Evolutionary conservation across 75 land plant species (phyloP), one percentile per base, ranked within the genome.

Genomic region (Picea sitchensis): DNA sequence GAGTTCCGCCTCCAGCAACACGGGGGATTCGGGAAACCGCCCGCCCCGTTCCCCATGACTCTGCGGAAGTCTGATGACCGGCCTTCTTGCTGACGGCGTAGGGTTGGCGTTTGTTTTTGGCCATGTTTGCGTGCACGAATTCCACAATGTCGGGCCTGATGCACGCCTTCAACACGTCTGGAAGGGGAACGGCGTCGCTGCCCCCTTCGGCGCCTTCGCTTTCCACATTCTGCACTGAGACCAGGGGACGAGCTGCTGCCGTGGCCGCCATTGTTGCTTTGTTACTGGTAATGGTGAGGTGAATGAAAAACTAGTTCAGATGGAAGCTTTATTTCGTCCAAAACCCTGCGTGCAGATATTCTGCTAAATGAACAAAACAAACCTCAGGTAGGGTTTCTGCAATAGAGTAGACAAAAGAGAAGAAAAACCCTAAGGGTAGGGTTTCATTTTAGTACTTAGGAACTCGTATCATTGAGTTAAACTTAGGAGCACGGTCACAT

Each of bases 31-130:
- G 81, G 18, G 92, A 90, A 8, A 91, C 91, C 2, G 92, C 91
- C 2, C 91, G 84, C 5, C 92, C 91, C 1, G 92, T 90, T 1
- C 92, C 92, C 92, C 92, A 90, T 59, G 92, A 90, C 86, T 89
- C 91, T 0, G 91, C 91, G 2, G 88, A 86, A 14, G 92, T 90
- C 83, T 88, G 92, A 58, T 91, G 92, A 12, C 92, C 91, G 8
- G 92, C 92, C 80, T 83, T 82, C 61, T 41, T 77, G 32, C 86
- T 86, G 59, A 91, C 91, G 5, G 88, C 91, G 47, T 91, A 88
- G 5, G 91, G 88, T 77, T 86, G 88, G 38, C 91, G 87, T 58
- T 79, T 82, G 88, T 91, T 91, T 79, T 83, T 85, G n/a, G 90
- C 80, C 68, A 90, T 44, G 73, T 82, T 67, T 17, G 85, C 76